Conservation (phyloP, 176 grass and related monocot species). For the Zoysia japonica region DNA sequence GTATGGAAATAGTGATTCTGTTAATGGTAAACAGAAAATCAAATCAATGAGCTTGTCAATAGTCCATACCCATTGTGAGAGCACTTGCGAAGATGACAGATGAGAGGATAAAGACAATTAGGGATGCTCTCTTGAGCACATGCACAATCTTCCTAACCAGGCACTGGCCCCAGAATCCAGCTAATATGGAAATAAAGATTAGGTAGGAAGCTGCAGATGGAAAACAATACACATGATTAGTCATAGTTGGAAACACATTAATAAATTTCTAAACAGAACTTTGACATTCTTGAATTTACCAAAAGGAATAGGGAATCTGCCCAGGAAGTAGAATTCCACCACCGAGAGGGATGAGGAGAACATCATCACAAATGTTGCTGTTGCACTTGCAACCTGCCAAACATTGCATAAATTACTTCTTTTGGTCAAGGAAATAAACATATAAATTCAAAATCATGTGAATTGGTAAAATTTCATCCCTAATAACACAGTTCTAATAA, state of each 20-base stretch:
- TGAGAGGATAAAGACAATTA: constrained; percentile 95
- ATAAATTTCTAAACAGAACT: not conserved
- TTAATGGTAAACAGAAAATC: not conserved
- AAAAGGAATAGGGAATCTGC: constrained; percentile 86
- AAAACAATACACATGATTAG: not conserved
- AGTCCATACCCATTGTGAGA: constrained; percentile 77
- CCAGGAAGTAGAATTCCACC: constrained; percentile 88
- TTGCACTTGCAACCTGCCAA: constrained; percentile 88
- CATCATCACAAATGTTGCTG: constrained; percentile 99
- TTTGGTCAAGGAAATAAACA: not conserved
- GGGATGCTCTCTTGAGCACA: constrained; percentile 70
- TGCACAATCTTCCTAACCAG: constrained; percentile 79
- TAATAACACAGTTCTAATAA: not conserved
- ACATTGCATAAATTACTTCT: not conserved
- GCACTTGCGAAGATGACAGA: constrained; percentile 93
- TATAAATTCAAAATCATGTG: not conserved
- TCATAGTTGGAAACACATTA: not conserved
- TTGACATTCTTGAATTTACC: constrained; percentile 40
- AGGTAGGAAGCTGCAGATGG: constrained; percentile 74
- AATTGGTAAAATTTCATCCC: not conserved
- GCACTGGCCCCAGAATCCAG: constrained; percentile 95
- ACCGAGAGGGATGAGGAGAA: constrained; percentile 98
- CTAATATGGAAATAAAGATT: constrained; percentile 68
- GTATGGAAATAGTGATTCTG: not conserved
- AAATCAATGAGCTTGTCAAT: not conserved